Base-by-base conservation (phyloP, 225 moss, liverwort and hornwort species). In the Sphagnum contortum region DNA sequence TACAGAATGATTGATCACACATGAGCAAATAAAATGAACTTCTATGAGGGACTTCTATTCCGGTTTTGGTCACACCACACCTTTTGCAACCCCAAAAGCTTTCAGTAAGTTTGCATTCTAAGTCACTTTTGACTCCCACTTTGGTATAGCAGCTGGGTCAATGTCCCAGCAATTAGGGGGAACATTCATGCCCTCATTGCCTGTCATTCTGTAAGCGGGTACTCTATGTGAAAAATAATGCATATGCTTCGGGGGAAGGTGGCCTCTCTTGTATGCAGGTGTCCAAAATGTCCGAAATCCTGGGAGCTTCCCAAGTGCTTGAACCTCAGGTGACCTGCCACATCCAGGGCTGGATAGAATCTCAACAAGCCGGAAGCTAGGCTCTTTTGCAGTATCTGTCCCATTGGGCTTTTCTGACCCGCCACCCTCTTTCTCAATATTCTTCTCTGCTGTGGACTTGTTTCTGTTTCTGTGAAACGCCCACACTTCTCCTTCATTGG, bases 261-360 rank as follows among this genome's bases (percentile, higher is more conserved):
- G 47, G 3, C 84, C 81, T 45, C 48, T 71, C 13, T 69, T 10
- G 45, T 78, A 81, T 3, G 73, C 78, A 11, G 81, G 82, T 66
- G 75, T 79, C 82, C 82, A 86, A 12, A 86, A 50, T 13, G 86
- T 86, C 59, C 82, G 77, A 69, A 75, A 86, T 3, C 80, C 80
- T 44, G 69, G 72, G 50, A 72, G 71, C 73, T 83, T 86, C 66
- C 73, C 65, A 12, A 85, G 65, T 8, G 78, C 84, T 49, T 67
- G 29, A 59, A 85, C 73, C 3, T 71, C 71, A 51, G 65, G 51
- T 9, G 74, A 55, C 47, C 4, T 50, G 10, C 48, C 76, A 62
- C 72, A 68, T 59, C 49, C 81, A 72, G 57, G 73, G 44, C 73
- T 54, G 6, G 80, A 69, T 57, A 74, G 49, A 58, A 85, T 72